phyloP scores from a whole-genome alignment of 768 basidiomycete genomes.

The Gymnopilus dilepis region DNA sequence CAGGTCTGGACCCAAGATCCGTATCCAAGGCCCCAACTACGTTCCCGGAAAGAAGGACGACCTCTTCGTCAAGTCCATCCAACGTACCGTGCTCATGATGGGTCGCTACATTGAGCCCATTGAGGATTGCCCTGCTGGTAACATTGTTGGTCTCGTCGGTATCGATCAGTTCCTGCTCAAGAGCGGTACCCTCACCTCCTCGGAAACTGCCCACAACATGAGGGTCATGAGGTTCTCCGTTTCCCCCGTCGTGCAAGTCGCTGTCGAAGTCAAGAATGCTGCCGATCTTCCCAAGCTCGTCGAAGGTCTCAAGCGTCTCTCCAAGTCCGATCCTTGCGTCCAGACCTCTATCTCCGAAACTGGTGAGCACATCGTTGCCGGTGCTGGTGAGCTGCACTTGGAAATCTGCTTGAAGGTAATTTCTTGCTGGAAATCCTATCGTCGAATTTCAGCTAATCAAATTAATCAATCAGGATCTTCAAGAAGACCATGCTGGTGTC shows the following conservation, averaged over 20 bases:
- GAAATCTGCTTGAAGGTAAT: constrained; percentile 98
- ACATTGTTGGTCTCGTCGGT: constrained; percentile 99
- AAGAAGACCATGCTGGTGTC: constrained; percentile 99
- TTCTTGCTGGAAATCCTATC: neutral
- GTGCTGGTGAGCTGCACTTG: constrained; percentile 98
- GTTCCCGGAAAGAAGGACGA: constrained; percentile 98
- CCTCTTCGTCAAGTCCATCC: constrained; percentile 96
- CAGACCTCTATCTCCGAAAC: constrained; percentile 91
- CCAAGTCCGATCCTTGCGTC: constrained; percentile 99
- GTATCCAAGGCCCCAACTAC: constrained; percentile 99
- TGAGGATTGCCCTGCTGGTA: constrained; percentile 98
- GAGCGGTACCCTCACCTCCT: constrained; percentile 96
- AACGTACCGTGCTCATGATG: constrained; percentile 99
- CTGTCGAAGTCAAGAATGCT: constrained; percentile 99
- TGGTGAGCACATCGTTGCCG: constrained; percentile 98
- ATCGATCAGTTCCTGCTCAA: constrained; percentile 99
- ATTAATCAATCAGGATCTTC: constrained; percentile 74
- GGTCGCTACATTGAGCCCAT: constrained; percentile 98
- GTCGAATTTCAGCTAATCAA: neutral
- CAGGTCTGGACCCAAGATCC: constrained; percentile 95
- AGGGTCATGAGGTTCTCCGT: constrained; percentile 99
- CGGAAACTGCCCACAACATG: constrained; percentile 99
- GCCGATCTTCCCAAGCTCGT: constrained; percentile 99
- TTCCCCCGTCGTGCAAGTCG: constrained; percentile 98
- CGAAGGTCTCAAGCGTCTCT: constrained; percentile 99